Evolutionary conservation across 2,329 filamentous ascomycete species (phyloP), one percentile per base, ranked within the genome.

Genomic region (Diaporthe helianthi): DNA sequence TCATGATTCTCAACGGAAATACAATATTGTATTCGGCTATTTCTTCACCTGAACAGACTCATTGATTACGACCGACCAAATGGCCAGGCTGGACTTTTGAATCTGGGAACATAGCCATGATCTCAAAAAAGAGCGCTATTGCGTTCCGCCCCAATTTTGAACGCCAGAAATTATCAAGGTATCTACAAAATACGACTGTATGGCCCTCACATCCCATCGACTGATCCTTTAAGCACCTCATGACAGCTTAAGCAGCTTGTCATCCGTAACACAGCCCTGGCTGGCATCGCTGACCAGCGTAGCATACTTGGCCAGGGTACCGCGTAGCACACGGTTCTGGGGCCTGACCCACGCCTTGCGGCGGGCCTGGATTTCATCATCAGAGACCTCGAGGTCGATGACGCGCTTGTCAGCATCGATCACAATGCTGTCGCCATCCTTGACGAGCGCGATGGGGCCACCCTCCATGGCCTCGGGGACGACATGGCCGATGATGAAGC

Each of bases 381-480:
- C 86, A 17, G 87, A 83, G 9, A 94, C 85, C 47, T 91, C 83
- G 4, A 93, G 83, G 87, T 93, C 79, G 61, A 89, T 86, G 85
- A 87, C 85, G 53, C 87, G 87, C 77, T 89, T 88, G 79, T 94
- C 91, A 0, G 93, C 92, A 76, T 97, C 93, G 71, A 97, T 97
- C 60, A 90, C 88, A 73, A 97, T 91, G 69, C 85, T 85, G 78
- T 97, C 93, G 31, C 93, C 93, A 74, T 97, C 90, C 74, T 87
- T 79, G n/a, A 96, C 91, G 13, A 97, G 85, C 17, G 88, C 93
- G 72, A 97, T 96, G 2, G 93, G 93, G 0, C 93, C 93, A 61
- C 93, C 93, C 73, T 92, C 92, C 77, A 93, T 90, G 10, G 93
- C 93, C 82, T 97, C 93, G 31, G 93, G 93, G 49, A 94, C 93